A percentile compares a stretch with the other conserved stretches of the same genome.
Conservation (phyloP, 2,329 filamentous ascomycete species). For the Nigrospora osmanthi region DNA sequence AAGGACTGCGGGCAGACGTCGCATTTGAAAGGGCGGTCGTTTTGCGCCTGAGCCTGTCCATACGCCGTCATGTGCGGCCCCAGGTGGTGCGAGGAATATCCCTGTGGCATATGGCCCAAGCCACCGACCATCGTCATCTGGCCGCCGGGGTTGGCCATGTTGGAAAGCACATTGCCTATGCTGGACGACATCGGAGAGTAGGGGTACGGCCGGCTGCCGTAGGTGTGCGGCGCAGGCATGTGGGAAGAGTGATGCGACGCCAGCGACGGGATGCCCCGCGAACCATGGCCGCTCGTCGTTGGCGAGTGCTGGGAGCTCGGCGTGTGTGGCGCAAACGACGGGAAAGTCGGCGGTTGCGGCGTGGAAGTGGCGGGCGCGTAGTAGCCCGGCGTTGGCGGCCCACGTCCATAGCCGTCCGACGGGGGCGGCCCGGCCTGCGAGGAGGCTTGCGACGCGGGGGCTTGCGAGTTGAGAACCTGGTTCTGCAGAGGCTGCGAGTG, state of each 20-base stretch:
- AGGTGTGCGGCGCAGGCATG: conserved; percentile 49
- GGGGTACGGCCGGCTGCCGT: conserved; percentile 35
- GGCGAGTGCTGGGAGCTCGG: conserved; percentile 36
- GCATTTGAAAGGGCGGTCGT: conserved; percentile 90
- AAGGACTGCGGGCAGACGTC: conserved; percentile 90
- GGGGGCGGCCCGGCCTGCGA: conserved; percentile 47
- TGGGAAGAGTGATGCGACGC: conserved; percentile 31
- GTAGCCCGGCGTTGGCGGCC: conserved; percentile 52
- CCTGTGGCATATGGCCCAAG: conserved; percentile 45
- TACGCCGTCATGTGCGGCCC: conserved; percentile 51
- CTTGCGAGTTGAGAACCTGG: conserved; percentile 41
- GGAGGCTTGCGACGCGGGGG: conserved; percentile 35
- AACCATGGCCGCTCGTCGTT: conserved; percentile 27
- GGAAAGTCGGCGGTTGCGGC: conserved; percentile 36
- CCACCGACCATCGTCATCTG: conserved; percentile 64
- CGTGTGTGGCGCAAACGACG: conserved; percentile 31
- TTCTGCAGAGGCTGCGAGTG: conserved; percentile 17
- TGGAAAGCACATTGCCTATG: conserved; percentile 67
- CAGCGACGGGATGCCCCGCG: conserved; percentile 27
- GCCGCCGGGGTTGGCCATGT: conserved; percentile 64
- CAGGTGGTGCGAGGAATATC: conserved; percentile 44
- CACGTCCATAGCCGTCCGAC: conserved; percentile 50
- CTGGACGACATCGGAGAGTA: conserved; percentile 41
- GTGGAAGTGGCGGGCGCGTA: conserved; percentile 43
- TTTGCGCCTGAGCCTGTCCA: conserved; percentile 39